These are phyloP conservation scores for Diaporthe citri DNA, from an alignment of 2,329 filamentous ascomycete species.

Conservation along the genomic window DNA sequence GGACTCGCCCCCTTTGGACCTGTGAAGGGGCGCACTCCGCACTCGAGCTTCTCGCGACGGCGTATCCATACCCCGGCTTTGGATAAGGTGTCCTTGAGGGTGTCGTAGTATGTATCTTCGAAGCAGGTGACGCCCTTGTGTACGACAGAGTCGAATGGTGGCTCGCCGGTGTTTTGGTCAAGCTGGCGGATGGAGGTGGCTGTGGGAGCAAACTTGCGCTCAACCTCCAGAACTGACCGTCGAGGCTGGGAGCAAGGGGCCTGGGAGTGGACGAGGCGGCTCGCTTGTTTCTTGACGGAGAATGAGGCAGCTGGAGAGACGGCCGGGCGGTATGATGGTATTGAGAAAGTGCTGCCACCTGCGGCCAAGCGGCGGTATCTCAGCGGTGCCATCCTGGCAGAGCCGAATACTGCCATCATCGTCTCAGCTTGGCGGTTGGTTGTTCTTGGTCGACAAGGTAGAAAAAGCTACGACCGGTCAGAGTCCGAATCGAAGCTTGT, in stretches of 20 bases:
- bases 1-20: neutral
- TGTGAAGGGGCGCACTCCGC: neutral
- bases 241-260: neutral
- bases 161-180: slow-evolving; percentile 4
- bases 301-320: neutral
- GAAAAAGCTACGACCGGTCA: too few species aligned
- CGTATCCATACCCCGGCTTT: slow-evolving; percentile 15
- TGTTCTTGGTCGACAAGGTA: neutral
- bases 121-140: neutral
- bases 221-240: neutral
- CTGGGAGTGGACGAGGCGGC: neutral
- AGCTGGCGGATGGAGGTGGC: slow-evolving; percentile 9
- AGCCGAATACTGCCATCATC: neutral
- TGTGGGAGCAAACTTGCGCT: slow-evolving; percentile 20
- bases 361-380: neutral
- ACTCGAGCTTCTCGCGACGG: neutral
- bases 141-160: neutral
- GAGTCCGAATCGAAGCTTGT: neutral
- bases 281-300: neutral
- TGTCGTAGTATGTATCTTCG: slow-evolving; percentile 25
- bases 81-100: neutral
- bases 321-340: neutral
- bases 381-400: neutral
- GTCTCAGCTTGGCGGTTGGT: neutral
- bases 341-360: neutral